Evolutionary conservation across 2,329 filamentous ascomycete species (phyloP).

Genomic region (Colletotrichum chlorophyti): DNA sequence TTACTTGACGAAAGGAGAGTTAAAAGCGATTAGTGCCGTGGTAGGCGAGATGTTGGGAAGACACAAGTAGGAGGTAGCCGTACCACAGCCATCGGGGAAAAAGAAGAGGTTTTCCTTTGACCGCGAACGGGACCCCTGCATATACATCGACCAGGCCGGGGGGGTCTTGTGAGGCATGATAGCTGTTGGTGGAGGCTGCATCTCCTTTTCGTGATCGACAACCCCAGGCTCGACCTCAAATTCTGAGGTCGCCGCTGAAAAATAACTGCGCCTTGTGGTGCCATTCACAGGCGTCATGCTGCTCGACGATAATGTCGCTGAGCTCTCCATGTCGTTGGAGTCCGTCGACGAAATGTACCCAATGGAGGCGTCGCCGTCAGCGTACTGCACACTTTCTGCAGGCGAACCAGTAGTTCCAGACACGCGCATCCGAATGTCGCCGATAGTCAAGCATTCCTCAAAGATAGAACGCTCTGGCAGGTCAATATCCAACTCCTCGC

Average conservation of each 20-base stretch:
- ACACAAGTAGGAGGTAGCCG: conserved; percentile 70
- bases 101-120: conserved; percentile 56
- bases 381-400: too few relatives aligned
- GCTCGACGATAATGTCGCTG: conserved; percentile 34
- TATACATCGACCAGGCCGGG: conserved; percentile 52
- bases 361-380: too few relatives aligned
- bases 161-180: conserved; percentile 46
- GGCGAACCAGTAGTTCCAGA: background rate
- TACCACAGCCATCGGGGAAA: conserved; percentile 61
- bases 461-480: conserved; percentile 56
- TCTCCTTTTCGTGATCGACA: conserved; percentile 56
- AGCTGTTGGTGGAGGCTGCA: conserved; percentile 52
- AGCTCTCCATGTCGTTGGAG: conserved; percentile 37
- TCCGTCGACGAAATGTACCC: conserved; percentile 40
- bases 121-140: conserved; percentile 55
- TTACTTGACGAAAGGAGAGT: conserved; percentile 69
- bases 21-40: conserved; percentile 58
- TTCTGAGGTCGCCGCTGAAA: too few relatives aligned
- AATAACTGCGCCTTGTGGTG: too few relatives aligned
- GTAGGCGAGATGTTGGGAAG: conserved; percentile 58
- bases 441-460: conserved; percentile 60
- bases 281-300: conserved; percentile 43
- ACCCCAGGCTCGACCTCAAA: conserved; percentile 58
- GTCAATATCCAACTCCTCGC: conserved; percentile 63
- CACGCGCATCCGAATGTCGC: conserved; percentile 52